These are phyloP conservation scores for Monilinia polystroma DNA, from an alignment of 2,329 filamentous ascomycete genomes.

Conservation along the genomic window DNA sequence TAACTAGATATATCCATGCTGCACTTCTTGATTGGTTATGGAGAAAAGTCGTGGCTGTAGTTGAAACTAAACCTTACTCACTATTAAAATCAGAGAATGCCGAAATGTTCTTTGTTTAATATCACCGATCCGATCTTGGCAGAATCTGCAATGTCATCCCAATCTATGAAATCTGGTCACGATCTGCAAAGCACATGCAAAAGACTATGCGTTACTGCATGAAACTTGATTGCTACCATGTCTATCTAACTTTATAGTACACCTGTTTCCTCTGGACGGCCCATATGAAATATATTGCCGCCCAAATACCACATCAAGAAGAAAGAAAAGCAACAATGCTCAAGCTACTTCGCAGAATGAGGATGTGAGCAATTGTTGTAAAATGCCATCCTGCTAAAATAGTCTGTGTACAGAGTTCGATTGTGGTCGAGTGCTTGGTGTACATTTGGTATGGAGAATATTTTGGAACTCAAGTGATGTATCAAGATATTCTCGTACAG, in stretches of 20 bases:
- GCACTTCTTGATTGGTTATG: background rate
- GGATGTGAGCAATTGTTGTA: slow-evolving; percentile 9
- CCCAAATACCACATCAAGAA: slow-evolving; percentile 1
- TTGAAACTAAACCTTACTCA: background rate
- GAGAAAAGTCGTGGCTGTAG: background rate
- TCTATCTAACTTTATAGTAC: slow-evolving; percentile 10
- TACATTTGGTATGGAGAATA: background rate
- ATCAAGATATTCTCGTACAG: slow-evolving; percentile 3
- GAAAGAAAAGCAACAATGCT: slow-evolving; percentile 2
- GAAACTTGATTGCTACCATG: slow-evolving; percentile 14
- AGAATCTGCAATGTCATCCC: background rate
- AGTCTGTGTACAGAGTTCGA: background rate
- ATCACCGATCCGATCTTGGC: background rate
- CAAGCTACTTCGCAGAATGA: background rate
- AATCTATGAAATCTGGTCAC: background rate
- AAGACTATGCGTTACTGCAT: background rate
- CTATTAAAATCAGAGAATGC: too few relatives aligned
- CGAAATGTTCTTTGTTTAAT: background rate
- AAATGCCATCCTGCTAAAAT: background rate
- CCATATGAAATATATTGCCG: slow-evolving; percentile 2
- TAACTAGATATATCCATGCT: background rate
- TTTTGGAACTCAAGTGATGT: slow-evolving; percentile 12
- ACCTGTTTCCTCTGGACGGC: background rate
- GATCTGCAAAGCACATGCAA: slow-evolving; percentile 8
- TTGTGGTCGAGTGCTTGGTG: background rate